phyloP scores from a whole-genome alignment of 73 alveolate genomes.

The Stentor roeselii region DNA sequence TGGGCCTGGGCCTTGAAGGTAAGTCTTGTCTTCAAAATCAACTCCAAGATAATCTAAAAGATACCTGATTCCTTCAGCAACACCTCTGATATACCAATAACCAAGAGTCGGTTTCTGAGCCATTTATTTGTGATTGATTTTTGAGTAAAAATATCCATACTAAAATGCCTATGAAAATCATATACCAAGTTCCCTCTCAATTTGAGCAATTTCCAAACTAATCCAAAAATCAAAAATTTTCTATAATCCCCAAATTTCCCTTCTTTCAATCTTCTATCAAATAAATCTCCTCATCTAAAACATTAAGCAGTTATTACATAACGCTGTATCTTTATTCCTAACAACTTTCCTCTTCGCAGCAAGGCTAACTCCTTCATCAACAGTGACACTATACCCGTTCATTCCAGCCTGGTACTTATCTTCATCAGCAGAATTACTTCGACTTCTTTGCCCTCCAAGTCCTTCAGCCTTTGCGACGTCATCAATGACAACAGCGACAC shows the following conservation, averaged over 20 bases:
- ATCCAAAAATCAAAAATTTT: background rate
- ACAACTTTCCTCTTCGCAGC: background rate
- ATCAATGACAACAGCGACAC: conserved; percentile 12
- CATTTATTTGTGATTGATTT: background rate
- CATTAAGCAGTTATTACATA: background rate
- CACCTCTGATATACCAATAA: conserved; percentile 46
- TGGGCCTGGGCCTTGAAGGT: conserved; percentile 35
- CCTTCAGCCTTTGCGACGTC: background rate
- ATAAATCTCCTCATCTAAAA: background rate
- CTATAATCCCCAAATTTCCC: background rate
- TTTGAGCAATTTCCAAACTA: background rate
- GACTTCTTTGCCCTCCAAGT: background rate
- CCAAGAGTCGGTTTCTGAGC: conserved; percentile 33
- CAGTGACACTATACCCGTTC: background rate
- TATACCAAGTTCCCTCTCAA: too few relatives aligned
- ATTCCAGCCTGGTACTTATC: background rate
- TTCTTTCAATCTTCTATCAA: background rate
- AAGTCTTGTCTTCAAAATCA: conserved; percentile 29
- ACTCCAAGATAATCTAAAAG: conserved; percentile 34
- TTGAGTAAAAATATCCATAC: too few relatives aligned
- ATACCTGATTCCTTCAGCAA: conserved; percentile 38
- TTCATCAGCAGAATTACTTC: background rate
- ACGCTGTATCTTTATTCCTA: background rate
- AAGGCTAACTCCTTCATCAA: background rate
- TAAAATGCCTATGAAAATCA: too few relatives aligned